A percentile compares a stretch with the other conserved stretches of the same genome.
Conservation (phyloP, 768 basidiomycete species). For the Mycena indigotica region DNA sequence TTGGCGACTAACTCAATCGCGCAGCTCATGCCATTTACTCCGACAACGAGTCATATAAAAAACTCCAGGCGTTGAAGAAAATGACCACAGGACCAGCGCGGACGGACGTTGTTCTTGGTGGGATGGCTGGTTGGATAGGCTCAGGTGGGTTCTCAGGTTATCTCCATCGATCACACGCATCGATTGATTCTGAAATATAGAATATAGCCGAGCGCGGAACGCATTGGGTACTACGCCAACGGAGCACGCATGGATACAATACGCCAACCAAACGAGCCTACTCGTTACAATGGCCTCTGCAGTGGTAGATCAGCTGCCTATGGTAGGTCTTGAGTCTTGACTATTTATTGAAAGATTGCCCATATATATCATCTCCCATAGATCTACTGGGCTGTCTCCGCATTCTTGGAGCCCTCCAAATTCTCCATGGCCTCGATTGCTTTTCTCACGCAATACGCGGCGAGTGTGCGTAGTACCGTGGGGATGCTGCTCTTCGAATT, state of each 20-base stretch:
- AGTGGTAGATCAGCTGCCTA: constrained; percentile 12
- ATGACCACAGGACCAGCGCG: constrained; percentile 5
- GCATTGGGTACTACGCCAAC: background rate
- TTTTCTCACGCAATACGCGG: constrained; percentile 29
- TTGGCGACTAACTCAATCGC: too few relatives aligned
- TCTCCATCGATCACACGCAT: background rate
- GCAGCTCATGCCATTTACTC: constrained; percentile 17
- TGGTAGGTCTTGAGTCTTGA: too few relatives aligned
- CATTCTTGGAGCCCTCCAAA: constrained; percentile 27
- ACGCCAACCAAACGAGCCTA: constrained; percentile 3
- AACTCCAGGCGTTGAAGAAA: background rate
- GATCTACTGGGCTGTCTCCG: constrained; percentile 33
- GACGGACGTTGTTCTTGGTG: constrained; percentile 11
- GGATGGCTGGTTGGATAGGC: constrained; percentile 18
- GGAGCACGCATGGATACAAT: constrained; percentile 4
- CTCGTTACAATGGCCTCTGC: background rate
- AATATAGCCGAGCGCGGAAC: constrained; percentile 11
- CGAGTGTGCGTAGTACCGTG: constrained; percentile 28
- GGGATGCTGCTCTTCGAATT: constrained; percentile 12
- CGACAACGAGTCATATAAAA: constrained; percentile 8
- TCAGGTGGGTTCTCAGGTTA: background rate
- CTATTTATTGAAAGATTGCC: background rate
- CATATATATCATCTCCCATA: background rate
- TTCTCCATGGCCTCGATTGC: constrained; percentile 34
- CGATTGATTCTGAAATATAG: constrained; percentile 1